Evolutionary conservation across 805 yeast species (phyloP), one percentile per base, ranked within the genome.

Genomic region (Pichia deserticola): DNA sequence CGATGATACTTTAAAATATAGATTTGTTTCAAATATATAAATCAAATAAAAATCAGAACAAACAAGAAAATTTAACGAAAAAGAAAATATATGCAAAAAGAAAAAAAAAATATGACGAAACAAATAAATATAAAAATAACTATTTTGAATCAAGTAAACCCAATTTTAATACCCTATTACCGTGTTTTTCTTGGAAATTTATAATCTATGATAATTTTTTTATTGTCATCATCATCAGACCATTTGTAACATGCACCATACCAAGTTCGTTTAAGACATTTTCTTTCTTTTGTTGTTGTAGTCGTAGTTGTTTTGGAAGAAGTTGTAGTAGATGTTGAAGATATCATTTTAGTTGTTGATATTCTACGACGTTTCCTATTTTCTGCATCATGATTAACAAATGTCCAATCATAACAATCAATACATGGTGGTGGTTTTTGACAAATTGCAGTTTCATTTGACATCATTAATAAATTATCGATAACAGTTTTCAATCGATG

Each of bases 401-500:
- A 89, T 45, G 82, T 75, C 98, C 98, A 90, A 60, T 86, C 86
- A 66, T 78, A 86, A 64, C 98, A 90, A 60, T 90, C 98, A 48
- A 82, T 75, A 63, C 98, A 90, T 0, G 93, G 89, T 1, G 90
- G 86, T 8, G 89, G 86, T 20, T 74, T 76, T 15, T 69, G 71
- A 63, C 98, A 92, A 35, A 63, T 62, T 0, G 98, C 90, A 0
- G 95, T 85, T 40, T 74, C 78, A 55, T 92, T 89, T 64, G 90
- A 89, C 3, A 69, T 75, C 59, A 74, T 63, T 12, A 93, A 70
- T 7, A 93, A 77, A 13, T 85, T 85, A 63, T 88, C 96, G 46
- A 93, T 88, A 3, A 93, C 96, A 0, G 89, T 85, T 59, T 86
- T 93, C 47, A 93, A 88, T 41, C 97, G 74, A 66, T 93, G 99